phyloP scores from a whole-genome alignment of 2,329 filamentous ascomycete genomes.

The Anthostomella pinea region DNA sequence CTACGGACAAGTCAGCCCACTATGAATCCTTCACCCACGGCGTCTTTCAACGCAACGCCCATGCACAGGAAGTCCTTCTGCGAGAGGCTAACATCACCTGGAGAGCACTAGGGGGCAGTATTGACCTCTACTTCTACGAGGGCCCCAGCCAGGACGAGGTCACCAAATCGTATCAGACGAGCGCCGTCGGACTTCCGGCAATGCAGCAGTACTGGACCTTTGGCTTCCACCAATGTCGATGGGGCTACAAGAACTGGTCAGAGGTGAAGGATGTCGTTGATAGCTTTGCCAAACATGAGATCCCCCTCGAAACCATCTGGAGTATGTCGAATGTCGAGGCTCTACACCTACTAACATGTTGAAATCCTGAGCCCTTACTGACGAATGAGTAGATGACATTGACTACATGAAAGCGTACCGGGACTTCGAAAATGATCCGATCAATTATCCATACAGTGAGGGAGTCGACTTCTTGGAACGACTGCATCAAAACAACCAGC shows the following conservation, averaged over 20 bases:
- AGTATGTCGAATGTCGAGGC: too few relatives aligned
- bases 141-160: slow-evolving; percentile 68
- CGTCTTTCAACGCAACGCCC: slow-evolving; percentile 73
- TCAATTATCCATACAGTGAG: slow-evolving; percentile 53
- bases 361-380: slow-evolving; percentile 39
- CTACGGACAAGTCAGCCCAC: slow-evolving; percentile 47
- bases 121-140: slow-evolving; percentile 78
- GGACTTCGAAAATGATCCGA: slow-evolving; percentile 61
- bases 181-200: slow-evolving; percentile 66
- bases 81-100: slow-evolving; percentile 64
- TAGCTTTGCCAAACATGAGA: slow-evolving; percentile 61
- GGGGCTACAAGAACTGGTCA: slow-evolving; percentile 76
- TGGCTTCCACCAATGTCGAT: slow-evolving; percentile 80
- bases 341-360: too few relatives aligned
- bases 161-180: slow-evolving; percentile 66
- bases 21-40: slow-evolving; percentile 72
- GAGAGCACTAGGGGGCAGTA: slow-evolving; percentile 70
- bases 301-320: slow-evolving; percentile 74
- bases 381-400: slow-evolving; percentile 56
- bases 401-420: slow-evolving; percentile 65
- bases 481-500: slow-evolving; percentile 62
- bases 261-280: slow-evolving; percentile 64
- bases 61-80: slow-evolving; percentile 71
- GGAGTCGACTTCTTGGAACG: slow-evolving; percentile 59
- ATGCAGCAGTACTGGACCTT: slow-evolving; percentile 82